A percentile compares a stretch with the other conserved stretches of the same genome.
phyloP scores from a whole-genome alignment of 2,329 filamentous ascomycete species.

The Albophoma yamanashiensis region DNA sequence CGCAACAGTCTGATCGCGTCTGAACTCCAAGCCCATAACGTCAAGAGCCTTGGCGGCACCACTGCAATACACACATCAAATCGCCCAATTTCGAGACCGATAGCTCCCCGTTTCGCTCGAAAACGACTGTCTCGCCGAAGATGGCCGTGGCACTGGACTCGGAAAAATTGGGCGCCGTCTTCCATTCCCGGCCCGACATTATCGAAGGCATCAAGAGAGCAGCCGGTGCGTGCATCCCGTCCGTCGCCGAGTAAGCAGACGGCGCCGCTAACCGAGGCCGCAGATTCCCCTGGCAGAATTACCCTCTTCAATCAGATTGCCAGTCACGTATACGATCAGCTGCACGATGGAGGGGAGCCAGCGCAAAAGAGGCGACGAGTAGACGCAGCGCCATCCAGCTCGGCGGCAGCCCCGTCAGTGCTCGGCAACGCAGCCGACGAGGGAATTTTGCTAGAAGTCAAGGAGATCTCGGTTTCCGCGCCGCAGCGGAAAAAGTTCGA shows the following conservation, averaged over 20 bases:
- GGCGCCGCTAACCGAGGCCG: constrained; percentile 1
- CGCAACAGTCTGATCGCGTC: not conserved
- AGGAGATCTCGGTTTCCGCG: constrained; percentile 56
- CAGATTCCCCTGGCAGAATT: constrained; percentile 39
- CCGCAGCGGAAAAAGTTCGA: constrained; percentile 60
- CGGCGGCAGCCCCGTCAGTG: not conserved
- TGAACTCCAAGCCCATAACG: not conserved
- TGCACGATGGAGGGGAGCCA: constrained; percentile 30
- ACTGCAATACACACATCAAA: not conserved
- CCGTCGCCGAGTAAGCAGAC: not conserved
- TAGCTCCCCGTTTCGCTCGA: not conserved
- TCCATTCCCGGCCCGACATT: constrained; percentile 46
- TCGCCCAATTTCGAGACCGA: not conserved
- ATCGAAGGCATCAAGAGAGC: constrained; percentile 40
- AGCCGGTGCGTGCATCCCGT: constrained; percentile 30
- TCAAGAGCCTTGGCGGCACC: too few species aligned
- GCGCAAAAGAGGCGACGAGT: constrained; percentile 42
- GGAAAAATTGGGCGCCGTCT: constrained; percentile 39
- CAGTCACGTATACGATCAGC: constrained; percentile 35
- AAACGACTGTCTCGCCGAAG: constrained; percentile 1
- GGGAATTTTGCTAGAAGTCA: constrained; percentile 45
- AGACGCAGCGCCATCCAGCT: constrained; percentile 25
- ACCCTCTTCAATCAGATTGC: constrained; percentile 47
- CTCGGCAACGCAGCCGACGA: constrained; percentile 32
- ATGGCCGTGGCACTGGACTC: constrained; percentile 37